These are phyloP conservation scores for Basidiobolus meristosporus DNA, from an alignment of 371 early-diverging fungal species.

Conservation along the genomic window DNA sequence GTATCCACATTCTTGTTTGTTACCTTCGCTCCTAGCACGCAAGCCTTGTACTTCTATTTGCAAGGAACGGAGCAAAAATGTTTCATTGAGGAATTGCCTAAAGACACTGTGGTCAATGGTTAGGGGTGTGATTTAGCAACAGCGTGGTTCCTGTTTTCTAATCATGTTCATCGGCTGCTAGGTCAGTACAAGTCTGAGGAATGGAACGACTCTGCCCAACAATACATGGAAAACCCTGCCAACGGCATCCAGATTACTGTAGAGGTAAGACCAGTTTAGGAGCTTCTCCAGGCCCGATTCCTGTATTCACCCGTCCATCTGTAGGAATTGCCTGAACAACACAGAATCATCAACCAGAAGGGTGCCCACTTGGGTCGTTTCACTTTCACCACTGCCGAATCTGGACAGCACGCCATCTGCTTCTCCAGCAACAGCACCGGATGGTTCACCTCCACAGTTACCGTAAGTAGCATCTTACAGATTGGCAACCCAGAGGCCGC, in stretches of 20 bases:
- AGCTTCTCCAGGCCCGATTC: too few relatives aligned
- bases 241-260: conserved; percentile 56
- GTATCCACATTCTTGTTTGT: conserved; percentile 3
- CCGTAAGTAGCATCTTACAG: conserved; percentile 15
- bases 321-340: too few relatives aligned
- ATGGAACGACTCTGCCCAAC: conserved; percentile 35
- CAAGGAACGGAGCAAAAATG: conserved; percentile 77
- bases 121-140: conserved; percentile 1
- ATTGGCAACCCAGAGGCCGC: too few relatives aligned
- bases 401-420: conserved; percentile 84
- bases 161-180: conserved; percentile 6
- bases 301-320: too few relatives aligned
- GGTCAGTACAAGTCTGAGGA: conserved; percentile 70
- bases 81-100: conserved; percentile 87
- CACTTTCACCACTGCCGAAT: conserved; percentile 67
- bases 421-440: conserved; percentile 31
- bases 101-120: conserved; percentile 74
- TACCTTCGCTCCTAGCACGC: conserved; percentile 7
- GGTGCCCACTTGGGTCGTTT: conserved; percentile 52
- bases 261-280: conserved; percentile 37
- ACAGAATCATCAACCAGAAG: conserved; percentile 50
- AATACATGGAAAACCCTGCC: conserved; percentile 44
- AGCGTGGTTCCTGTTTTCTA: not conserved
- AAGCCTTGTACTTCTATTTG: conserved; percentile 74
- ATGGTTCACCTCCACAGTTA: conserved; percentile 34